Base-by-base conservation (phyloP, 2,329 filamentous ascomycete species). In the Aspergillus flavus region DNA sequence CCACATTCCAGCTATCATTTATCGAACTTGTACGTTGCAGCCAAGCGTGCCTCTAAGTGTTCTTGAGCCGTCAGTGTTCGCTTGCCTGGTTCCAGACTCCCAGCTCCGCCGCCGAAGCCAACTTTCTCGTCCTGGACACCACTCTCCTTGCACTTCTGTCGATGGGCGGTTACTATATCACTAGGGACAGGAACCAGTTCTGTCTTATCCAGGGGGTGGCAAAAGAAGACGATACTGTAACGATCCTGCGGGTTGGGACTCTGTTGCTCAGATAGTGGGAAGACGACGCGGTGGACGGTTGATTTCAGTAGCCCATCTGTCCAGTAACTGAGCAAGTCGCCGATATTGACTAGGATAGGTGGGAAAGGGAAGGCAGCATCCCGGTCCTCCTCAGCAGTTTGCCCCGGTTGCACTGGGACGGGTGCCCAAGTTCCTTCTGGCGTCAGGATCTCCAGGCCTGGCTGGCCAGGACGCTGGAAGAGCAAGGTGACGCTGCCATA, bases 231-330 rank as follows among this genome's bases (percentile, higher is more conserved):
- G 65, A 88, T 84, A 61, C 81, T 85, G 70, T 87, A 88, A 61
- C 86, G 73, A 64, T 85, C 83, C 65, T 79, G 75, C n/a, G 70
- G 67, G 28, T 76, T 75, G 55, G 82, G 73, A n/a, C 76, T 67
- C 28, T 71, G 64, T 65, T 75, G 66, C 34, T 76, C 80, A 0
- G 79, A 79, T 32, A 75, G 71, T 1, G 85, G 84, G 68, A 97
- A 95, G 0, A 94, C 88, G 34, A 98, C 95, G 12, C 94, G 84
- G 75, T 98, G 95, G 6, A 97, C 87, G 0, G 94, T 97, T 69
- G 90, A 93, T 70, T 93, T 91, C 66, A 98, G 84, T 54, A 97
- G 79, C 0, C 94, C 93, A 67, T 91, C 90, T 1, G 95, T 98
- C 94, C 94, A 98, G 76, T 96, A 95, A 39, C 88, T 90, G 16